Base-by-base conservation (phyloP, 192 early-diverging fungal species). In the Linnemannia schmuckeri region DNA sequence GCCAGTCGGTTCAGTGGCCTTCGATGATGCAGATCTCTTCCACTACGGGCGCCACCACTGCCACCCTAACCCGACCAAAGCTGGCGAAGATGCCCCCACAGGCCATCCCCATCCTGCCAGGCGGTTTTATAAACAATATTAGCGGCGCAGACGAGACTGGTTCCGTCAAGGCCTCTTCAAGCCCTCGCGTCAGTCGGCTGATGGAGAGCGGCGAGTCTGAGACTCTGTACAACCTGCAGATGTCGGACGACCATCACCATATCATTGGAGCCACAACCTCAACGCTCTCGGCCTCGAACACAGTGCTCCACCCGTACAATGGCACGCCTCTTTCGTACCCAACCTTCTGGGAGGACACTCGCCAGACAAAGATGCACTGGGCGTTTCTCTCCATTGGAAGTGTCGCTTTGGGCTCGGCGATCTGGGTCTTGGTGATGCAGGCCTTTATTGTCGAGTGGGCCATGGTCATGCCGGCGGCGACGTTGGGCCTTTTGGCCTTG, bases 1-100 rank as follows among this genome's bases (percentile, higher is more conserved):
- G 52, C 30, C 40, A 49, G 37, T 55, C 37, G 27, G 27, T 42
- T 20, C 79, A 80, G 37, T 80, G 79, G 79, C 79, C 79, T 0
- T 80, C 79, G 15, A 73, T 74, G 79, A 82, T 76, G 80, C 70
- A 70, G 44, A 38, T 76, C 22, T 49, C 75, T 37, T 55, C n/a
- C 33, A 1, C 71, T 35, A 55, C 76, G 41, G 70, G n/a, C 24
- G 76, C 70, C 4, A 70, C 73, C 22, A 71, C 75, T 27, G 75
- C 70, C 12, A 80, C 74, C 18, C 44, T 85, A 68, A 37, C 77
- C 13, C 83, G 69, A 10, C 83, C 83, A 10, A 79, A 76, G 33
- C 30, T 80, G 78, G 83, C 83, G 20, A 85, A 44, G 70, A 57
- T 85, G 46, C 69, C 83, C 44, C 78, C 77, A n/a, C 73, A 80